Evolutionary conservation across 306 rosid genomes (phyloP).

Genomic region (Quercus ilex): DNA sequence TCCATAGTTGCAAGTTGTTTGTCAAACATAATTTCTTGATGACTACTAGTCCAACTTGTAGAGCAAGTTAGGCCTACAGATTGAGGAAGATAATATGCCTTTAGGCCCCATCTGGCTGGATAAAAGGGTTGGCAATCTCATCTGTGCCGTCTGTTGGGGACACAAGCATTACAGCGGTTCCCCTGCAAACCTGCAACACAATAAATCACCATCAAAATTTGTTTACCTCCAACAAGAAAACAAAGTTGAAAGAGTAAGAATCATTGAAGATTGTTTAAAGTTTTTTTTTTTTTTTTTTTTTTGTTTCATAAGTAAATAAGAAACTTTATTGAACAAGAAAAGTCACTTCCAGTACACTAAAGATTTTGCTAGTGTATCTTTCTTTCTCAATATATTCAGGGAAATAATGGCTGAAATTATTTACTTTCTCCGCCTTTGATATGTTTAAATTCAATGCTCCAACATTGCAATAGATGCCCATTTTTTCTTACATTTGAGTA

Average conservation of each 20-base stretch:
- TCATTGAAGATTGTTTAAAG: neutral
- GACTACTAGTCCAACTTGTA: no score
- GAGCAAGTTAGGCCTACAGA: neutral
- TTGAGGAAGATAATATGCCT: slow-evolving; percentile 1
- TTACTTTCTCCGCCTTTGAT: neutral
- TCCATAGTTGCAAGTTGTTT: no score
- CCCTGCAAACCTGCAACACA: slow-evolving; percentile 78
- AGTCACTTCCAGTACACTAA: no score
- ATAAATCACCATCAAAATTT: neutral
- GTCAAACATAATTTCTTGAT: no score
- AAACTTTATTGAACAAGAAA: no score
- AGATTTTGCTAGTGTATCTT: neutral
- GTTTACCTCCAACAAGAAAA: slow-evolving; percentile 1
- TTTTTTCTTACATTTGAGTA: neutral
- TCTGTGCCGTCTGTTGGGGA: slow-evolving; percentile 98
- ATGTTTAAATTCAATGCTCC: neutral
- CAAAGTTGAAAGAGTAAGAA: neutral
- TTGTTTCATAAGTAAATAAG: no score
- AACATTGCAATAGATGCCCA: neutral
- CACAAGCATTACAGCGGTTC: slow-evolving; percentile 99
- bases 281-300: no score
- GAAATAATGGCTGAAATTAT: neutral
- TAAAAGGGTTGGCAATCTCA: slow-evolving; percentile 93
- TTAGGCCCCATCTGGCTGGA: slow-evolving; percentile 84
- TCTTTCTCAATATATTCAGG: neutral